Conservation (phyloP, 208 protist species). For the Acanthamoeba comandoni region DNA sequence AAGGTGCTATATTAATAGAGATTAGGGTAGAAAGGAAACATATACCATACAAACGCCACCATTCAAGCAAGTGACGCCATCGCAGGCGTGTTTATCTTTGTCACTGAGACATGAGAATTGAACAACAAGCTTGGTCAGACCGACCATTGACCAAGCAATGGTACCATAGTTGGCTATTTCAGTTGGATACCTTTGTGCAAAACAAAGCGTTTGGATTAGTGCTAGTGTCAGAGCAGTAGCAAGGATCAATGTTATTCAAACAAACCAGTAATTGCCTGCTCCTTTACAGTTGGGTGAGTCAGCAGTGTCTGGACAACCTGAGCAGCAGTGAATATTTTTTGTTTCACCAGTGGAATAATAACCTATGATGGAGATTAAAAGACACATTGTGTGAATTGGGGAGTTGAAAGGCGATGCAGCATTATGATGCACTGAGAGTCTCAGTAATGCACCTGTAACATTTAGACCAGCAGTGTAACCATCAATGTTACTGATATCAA, state of each 20-base stretch:
- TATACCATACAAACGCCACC: constrained; percentile 53
- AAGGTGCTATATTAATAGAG: no score
- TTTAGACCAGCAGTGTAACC: constrained; percentile 60
- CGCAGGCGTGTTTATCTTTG: background rate
- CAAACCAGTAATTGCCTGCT: constrained; percentile 52
- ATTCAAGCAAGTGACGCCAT: constrained; percentile 38
- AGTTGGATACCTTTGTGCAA: background rate
- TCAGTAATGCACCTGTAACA: constrained; percentile 20
- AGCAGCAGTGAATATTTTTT: constrained; percentile 52
- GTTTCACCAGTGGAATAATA: constrained; percentile 6
- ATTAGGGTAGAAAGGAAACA: no score
- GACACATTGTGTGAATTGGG: background rate
- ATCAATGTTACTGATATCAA: constrained; percentile 70
- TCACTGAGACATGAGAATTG: background rate
- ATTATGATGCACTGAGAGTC: no score
- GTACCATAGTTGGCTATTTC: constrained; percentile 43
- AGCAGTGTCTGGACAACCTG: constrained; percentile 33
- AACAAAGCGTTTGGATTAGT: no score
- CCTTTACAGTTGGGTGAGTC: constrained; percentile 61
- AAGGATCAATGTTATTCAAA: no score
- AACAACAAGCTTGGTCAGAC: constrained; percentile 10
- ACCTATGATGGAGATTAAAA: background rate
- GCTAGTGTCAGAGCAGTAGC: no score
- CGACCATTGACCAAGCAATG: constrained; percentile 9
- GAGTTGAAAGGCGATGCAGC: no score